A percentile compares a stretch with the other conserved stretches of the same genome.
These are phyloP conservation scores for Salvia hispanica DNA, from an alignment of 257 asterid genomes.

Conservation along the genomic window DNA sequence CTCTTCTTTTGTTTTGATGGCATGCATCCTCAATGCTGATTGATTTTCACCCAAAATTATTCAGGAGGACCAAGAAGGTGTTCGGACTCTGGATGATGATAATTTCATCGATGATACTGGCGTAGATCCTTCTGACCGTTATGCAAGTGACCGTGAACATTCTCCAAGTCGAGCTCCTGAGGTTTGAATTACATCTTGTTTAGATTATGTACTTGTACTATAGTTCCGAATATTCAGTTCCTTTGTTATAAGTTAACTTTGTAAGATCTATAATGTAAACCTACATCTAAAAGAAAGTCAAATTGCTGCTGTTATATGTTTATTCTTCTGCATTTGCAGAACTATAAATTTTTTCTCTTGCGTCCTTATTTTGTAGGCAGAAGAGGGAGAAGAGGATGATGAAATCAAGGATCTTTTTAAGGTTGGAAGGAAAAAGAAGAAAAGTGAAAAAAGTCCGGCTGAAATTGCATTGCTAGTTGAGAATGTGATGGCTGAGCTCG, in stretches of 20 bases:
- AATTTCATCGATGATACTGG: slow-evolving; percentile 88
- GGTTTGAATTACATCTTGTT: slow-evolving; percentile 44
- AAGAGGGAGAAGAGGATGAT: slow-evolving; percentile 89
- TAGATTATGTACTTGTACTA: slow-evolving; percentile 13
- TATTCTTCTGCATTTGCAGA: slow-evolving; percentile 5
- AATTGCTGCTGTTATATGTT: slow-evolving; percentile 6
- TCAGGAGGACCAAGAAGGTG: slow-evolving; percentile 78
- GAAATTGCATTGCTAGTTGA: slow-evolving; percentile 87
- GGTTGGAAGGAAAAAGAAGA: slow-evolving; percentile 83
- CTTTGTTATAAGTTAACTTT: neutral
- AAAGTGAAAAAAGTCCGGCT: slow-evolving; percentile 81
- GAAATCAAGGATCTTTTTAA: slow-evolving; percentile 79
- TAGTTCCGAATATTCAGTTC: neutral
- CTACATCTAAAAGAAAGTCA: neutral
- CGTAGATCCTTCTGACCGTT: slow-evolving; percentile 70
- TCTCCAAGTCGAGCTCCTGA: slow-evolving; percentile 77
- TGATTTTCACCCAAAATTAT: slow-evolving; percentile 24
- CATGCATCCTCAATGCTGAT: slow-evolving; percentile 15
- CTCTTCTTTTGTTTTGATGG: neutral
- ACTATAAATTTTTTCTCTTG: slow-evolving; percentile 8
- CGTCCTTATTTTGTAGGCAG: slow-evolving; percentile 59
- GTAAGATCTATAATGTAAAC: neutral
- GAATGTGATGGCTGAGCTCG: slow-evolving; percentile 93
- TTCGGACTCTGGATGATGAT: slow-evolving; percentile 66
- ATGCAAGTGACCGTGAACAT: slow-evolving; percentile 58